phyloP scores from a whole-genome alignment of 306 rosid genomes.

The Delonix regia region DNA sequence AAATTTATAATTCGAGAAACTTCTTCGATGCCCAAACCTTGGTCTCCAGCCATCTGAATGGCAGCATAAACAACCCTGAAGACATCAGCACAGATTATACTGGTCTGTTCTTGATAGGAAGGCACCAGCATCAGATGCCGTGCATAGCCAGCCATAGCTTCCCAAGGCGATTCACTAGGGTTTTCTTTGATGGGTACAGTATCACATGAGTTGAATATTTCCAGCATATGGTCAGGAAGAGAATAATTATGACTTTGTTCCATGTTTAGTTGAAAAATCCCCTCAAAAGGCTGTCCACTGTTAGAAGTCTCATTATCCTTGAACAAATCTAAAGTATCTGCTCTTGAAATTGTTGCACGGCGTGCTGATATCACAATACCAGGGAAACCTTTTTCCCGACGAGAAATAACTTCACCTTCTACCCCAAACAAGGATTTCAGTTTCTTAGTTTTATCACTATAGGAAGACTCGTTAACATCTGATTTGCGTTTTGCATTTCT shows the following conservation, averaged over 20 bases:
- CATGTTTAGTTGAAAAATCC: slow-evolving; percentile 30
- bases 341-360: slow-evolving; percentile 52
- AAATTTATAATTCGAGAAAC: slow-evolving; percentile 59
- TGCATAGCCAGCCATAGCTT: slow-evolving; percentile 76
- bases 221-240: slow-evolving; percentile 48
- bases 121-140: slow-evolving; percentile 43
- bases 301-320: slow-evolving; percentile 44
- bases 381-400: slow-evolving; percentile 96
- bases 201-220: slow-evolving; percentile 45
- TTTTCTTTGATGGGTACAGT: slow-evolving; percentile 42
- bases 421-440: slow-evolving; percentile 55
- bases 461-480: slow-evolving; percentile 55
- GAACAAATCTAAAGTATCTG: slow-evolving; percentile 61
- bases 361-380: slow-evolving; percentile 63
- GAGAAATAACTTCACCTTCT: slow-evolving; percentile 93
- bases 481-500: slow-evolving; percentile 76
- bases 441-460: slow-evolving; percentile 60
- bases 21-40: slow-evolving; percentile 83
- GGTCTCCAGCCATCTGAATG: slow-evolving; percentile 87
- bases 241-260: slow-evolving; percentile 36
- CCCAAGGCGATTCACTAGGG: slow-evolving; percentile 67
- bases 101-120: slow-evolving; percentile 49
- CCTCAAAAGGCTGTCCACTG: slow-evolving; percentile 39
- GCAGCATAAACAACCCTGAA: slow-evolving; percentile 69
- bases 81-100: slow-evolving; percentile 58